phyloP scores from a whole-genome alignment of 139 green algal genomes.

The Penium margaritaceum region DNA sequence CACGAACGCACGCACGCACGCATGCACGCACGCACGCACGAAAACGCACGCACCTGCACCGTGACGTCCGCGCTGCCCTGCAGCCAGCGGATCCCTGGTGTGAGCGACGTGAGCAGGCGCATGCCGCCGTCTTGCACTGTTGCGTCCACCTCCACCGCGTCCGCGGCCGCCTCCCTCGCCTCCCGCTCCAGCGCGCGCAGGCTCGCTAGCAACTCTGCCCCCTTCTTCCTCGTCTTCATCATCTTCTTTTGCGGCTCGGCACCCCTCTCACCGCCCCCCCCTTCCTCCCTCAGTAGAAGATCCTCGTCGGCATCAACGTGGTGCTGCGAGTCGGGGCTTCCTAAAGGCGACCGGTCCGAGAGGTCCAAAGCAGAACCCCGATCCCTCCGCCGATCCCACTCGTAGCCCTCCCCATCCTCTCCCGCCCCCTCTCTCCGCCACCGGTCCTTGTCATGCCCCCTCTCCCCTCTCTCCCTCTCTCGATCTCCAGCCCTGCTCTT shows the following conservation, averaged over 20 bases:
- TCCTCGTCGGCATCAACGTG: too few relatives aligned
- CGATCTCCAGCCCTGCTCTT: too few relatives aligned
- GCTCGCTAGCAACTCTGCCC: conserved; percentile 16
- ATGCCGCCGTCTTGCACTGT: conserved; percentile 51
- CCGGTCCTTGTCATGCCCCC: not conserved
- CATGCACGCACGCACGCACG: too few relatives aligned
- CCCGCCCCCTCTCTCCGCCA: not conserved
- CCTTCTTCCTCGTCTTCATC: not conserved
- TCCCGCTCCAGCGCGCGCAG: not conserved
- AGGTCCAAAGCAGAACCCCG: too few relatives aligned
- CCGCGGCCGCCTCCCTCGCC: conserved; percentile 14
- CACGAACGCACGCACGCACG: too few relatives aligned
- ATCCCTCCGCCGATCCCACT: conserved; percentile 7
- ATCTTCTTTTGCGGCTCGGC: not conserved
- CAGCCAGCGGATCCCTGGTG: conserved; percentile 42
- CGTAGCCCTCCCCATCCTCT: conserved; percentile 1
- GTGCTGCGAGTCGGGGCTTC: too few relatives aligned
- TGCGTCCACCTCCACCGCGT: conserved; percentile 40
- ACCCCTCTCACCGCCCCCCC: not conserved
- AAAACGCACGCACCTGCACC: conserved; percentile 15
- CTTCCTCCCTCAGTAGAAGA: conserved; percentile 4
- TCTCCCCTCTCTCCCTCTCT: not conserved
- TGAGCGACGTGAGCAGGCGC: conserved; percentile 39
- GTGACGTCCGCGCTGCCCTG: conserved; percentile 44
- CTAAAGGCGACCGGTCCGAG: too few relatives aligned